A percentile compares a stretch with the other conserved stretches of the same genome.
These are phyloP conservation scores for Hydnomerulius pinastri DNA, from an alignment of 768 basidiomycete species.

Conservation along the genomic window DNA sequence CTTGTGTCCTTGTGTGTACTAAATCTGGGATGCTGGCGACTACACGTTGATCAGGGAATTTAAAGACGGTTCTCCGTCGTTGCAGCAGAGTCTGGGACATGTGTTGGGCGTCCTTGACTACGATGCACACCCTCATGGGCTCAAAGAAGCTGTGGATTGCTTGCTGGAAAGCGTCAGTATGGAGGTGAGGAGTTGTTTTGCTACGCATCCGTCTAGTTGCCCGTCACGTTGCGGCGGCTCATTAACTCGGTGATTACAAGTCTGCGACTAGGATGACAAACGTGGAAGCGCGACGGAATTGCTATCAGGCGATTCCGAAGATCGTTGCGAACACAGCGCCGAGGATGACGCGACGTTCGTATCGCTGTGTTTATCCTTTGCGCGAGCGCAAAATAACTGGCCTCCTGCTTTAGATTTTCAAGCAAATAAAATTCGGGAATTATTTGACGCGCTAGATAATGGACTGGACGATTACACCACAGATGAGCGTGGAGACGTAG, in stretches of 20 bases:
- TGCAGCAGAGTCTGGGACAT: slow-evolving; percentile 75
- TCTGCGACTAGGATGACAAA: slow-evolving; percentile 40
- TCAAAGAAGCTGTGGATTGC: slow-evolving; percentile 55
- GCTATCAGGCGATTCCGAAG: slow-evolving; percentile 45
- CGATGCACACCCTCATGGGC: slow-evolving; percentile 50
- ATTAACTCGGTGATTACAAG: slow-evolving; percentile 27
- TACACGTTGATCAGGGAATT: slow-evolving; percentile 70
- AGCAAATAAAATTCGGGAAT: slow-evolving; percentile 42
- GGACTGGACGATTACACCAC: slow-evolving; percentile 89
- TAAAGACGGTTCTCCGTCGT: slow-evolving; percentile 45
- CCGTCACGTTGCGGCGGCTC: slow-evolving; percentile 20
- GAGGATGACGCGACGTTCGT: slow-evolving; percentile 48
- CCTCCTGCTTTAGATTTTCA: slow-evolving; percentile 45
- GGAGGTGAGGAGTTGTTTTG: slow-evolving; percentile 44
- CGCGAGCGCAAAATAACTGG: slow-evolving; percentile 9
- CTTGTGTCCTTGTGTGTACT: slow-evolving; percentile 16
- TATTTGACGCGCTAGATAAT: slow-evolving; percentile 59
- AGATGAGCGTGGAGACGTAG: slow-evolving; percentile 95
- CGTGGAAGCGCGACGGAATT: slow-evolving; percentile 63
- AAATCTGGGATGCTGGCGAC: slow-evolving; percentile 14
- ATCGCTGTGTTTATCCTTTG: slow-evolving; percentile 12
- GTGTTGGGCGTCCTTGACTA: slow-evolving; percentile 74
- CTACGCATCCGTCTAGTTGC: slow-evolving; percentile 16
- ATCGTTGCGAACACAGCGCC: slow-evolving; percentile 49
- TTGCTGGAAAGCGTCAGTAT: slow-evolving; percentile 61